Evolutionary conservation across 1,284 basidiomycete genomes (phyloP), one percentile per base, ranked within the genome.

Genomic region (Pseudozyma flocculosa): DNA sequence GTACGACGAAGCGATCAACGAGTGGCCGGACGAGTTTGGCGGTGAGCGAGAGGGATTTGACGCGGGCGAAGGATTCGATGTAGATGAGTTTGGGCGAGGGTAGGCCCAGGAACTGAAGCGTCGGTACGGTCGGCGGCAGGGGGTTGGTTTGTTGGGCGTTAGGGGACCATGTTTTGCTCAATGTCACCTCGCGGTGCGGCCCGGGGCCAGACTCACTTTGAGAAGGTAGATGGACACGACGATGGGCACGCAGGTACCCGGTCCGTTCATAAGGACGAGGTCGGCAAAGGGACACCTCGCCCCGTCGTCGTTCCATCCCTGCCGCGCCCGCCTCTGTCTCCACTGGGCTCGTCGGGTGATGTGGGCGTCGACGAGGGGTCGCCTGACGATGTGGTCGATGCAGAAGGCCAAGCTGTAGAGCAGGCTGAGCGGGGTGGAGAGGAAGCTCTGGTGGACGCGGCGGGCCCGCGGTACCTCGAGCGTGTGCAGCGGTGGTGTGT

Each of bases 61-160:
- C 92, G 15, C 95, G 86, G 7, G 95, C 92, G 75, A 95, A 95
- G 0, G 92, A 93, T 79, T 98, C 95, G 40, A 97, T 82, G 78
- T 97, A 99, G 50, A 99, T 84, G 24, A 92, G 78, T 40, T 81
- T 82, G 2, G 94, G 89, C 2, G 87, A 84, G 17, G 82, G 80
- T 13, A 92, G 77, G 9, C 87, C 88, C 24, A 94, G 71, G 54
- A 94, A 81, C 91, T 94, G 75, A 30, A 41, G 19, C 49, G 2
- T 9, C 17, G 13, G 29, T 19, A 24, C 2, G 32, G 43, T 22
- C 41, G 11, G 43, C 3, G 34, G 14, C 36, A 29, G 19, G 37
- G 2, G 11, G 18, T n/a, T n/a, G n/a, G n/a, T n/a, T n/a, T n/a
- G n/a, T n/a, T 17, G 36, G 26, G 7, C 17, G 30, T 22, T 2